phyloP scores from a whole-genome alignment of 1,284 basidiomycete species.

The Cryptococcus hybrid region DNA sequence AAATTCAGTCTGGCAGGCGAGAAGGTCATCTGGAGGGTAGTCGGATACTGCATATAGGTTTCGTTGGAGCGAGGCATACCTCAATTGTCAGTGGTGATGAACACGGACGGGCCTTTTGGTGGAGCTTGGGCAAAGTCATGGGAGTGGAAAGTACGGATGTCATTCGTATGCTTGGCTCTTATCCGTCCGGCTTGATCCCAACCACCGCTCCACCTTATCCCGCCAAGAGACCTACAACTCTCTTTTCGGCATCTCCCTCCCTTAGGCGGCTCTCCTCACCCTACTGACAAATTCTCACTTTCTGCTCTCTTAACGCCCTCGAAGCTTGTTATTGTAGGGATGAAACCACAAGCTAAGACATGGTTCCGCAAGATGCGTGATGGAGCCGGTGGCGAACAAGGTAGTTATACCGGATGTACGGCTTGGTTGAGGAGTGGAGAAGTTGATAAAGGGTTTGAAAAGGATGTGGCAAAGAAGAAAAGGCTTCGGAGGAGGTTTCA shows the following conservation, averaged over 20 bases:
- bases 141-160: constrained; percentile 96
- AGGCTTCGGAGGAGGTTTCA: constrained; percentile 4
- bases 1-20: constrained; percentile 71
- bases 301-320: constrained; percentile 83
- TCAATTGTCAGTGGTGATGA: constrained; percentile 91
- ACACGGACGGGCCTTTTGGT: constrained; percentile 89
- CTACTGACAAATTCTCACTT: constrained; percentile 79
- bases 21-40: constrained; percentile 91
- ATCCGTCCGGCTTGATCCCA: constrained; percentile 53
- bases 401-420: constrained; percentile 60
- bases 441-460: constrained; percentile 4
- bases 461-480: background rate
- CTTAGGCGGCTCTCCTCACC: constrained; percentile 69
- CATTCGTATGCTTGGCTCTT: constrained; percentile 88
- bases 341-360: constrained; percentile 88
- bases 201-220: constrained; percentile 47
- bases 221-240: constrained; percentile 56
- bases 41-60: constrained; percentile 80
- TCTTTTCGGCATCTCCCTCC: constrained; percentile 81
- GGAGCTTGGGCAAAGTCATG: constrained; percentile 89
- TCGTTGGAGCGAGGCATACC: constrained; percentile 91
- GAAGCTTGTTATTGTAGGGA: constrained; percentile 88
- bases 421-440: constrained; percentile 67
- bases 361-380: constrained; percentile 82
- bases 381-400: constrained; percentile 42